Base-by-base conservation (phyloP, 208 protist genomes). In the Acanthamoeba rhysodes region DNA sequence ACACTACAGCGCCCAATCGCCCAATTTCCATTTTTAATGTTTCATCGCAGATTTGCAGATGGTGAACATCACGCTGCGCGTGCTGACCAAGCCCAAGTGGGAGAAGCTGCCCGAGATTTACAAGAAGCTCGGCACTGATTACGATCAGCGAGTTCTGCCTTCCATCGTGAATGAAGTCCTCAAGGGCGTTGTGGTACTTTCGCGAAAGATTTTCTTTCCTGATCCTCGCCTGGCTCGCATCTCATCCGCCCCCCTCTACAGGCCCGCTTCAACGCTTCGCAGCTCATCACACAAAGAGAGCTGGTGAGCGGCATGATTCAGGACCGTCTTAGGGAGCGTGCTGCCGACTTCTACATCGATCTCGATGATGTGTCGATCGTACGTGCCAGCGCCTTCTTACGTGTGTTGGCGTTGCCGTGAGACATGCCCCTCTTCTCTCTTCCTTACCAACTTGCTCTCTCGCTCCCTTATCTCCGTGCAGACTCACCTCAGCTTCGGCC, bases 161-260 rank as follows among this genome's bases (percentile, higher is more conserved):
- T 99, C 99, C 64, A 99, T 99, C 76, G 99, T 99, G 53, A 99
- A 99, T 96, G 99, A 99, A 97, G 99, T 99, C 68, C 98, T 99
- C 91, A 99, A 99, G 91, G 97, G 98, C 68, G 99, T 99, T 0
- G 99, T 99, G 90, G 98, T 97, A 32, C 68, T 93, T 80, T 10
- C 50, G n/a, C 20, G 9, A 72, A 20, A 32, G 50, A 18, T 10
- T 20, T 10, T 57, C 50, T 64, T 18, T 64, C 57, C 16, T 57
- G 10, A 20, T 57, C 27, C 57, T 57, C 24, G 18, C 14, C 74
- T 37, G 3, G 5, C 70, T 55, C 34, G 27, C 41, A 64, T 78
- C 45, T 32, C 55, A 92, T 9, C 7, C 55, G 70, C 20, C n/a
- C 8, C 37, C 24, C 5, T 1, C 37, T 4, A 32, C 98, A 99